Conservation (phyloP, 2,329 filamentous ascomycete species). For the Colletotrichum agaves region DNA sequence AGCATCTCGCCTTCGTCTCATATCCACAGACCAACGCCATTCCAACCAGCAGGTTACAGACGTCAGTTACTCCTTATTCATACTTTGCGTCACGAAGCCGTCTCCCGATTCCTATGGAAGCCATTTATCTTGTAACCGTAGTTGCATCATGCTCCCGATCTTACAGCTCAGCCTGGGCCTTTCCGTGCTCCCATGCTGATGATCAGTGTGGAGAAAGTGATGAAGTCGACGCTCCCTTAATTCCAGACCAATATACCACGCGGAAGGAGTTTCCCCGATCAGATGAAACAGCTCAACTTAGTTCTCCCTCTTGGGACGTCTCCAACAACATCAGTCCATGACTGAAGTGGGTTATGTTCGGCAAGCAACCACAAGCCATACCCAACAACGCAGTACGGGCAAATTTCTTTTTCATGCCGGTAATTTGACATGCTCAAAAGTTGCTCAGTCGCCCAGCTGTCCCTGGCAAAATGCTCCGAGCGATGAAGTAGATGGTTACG, state of each 20-base stretch:
- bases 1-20: neutral
- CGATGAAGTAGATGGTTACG: neutral
- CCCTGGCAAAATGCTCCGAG: neutral
- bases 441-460: conserved; percentile 9
- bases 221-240: conserved; percentile 23
- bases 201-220: conserved; percentile 21
- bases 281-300: conserved; percentile 29
- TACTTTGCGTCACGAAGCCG: neutral
- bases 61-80: neutral
- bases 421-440: conserved; percentile 8
- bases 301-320: conserved; percentile 1
- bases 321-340: conserved; percentile 23
- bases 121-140: conserved; percentile 12
- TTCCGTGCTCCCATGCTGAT: conserved; percentile 18
- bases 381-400: neutral
- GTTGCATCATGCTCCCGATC: conserved; percentile 12
- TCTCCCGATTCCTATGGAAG: neutral
- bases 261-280: conserved; percentile 26
- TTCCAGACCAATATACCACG: conserved; percentile 28
- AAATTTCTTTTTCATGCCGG: neutral
- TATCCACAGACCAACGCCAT: conserved; percentile 2
- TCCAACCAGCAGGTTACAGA: too few relatives aligned
- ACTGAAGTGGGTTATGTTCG: neutral
- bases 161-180: conserved; percentile 2
- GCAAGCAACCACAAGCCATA: neutral